phyloP scores from a whole-genome alignment of 2,329 filamentous ascomycete genomes.

The Calonectria hongkongensis region DNA sequence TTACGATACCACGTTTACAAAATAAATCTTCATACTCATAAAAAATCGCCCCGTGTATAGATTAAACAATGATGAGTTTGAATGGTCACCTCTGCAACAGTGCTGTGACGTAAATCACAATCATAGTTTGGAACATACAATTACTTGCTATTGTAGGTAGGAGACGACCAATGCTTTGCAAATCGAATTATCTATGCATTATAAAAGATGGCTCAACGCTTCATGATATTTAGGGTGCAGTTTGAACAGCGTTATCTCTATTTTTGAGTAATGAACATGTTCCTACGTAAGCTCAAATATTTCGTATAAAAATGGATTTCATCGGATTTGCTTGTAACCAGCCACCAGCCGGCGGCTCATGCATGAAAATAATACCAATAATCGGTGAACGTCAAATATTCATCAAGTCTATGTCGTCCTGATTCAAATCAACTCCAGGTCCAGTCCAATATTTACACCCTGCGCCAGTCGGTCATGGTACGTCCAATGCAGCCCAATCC shows the following conservation, averaged over 20 bases:
- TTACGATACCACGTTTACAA: too few species aligned
- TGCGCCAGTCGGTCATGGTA: slow-evolving; percentile 97
- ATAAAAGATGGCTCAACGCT: neutral
- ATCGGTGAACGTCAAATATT: slow-evolving; percentile 39
- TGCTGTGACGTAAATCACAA: too few species aligned
- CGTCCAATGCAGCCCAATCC: slow-evolving; percentile 93
- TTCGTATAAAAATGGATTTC: slow-evolving; percentile 1
- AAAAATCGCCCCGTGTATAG: too few species aligned
- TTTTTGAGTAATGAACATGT: neutral
- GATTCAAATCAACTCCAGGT: slow-evolving; percentile 38
- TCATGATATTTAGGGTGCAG: neutral
- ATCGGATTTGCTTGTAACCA: slow-evolving; percentile 8
- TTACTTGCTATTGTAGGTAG: too few species aligned
- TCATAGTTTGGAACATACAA: neutral
- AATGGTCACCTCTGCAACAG: neutral
- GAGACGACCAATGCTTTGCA: neutral
- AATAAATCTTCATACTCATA: too few species aligned
- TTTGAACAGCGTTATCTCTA: neutral
- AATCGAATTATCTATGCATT: too few species aligned
- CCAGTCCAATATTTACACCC: slow-evolving; percentile 65
- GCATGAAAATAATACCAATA: slow-evolving; percentile 7
- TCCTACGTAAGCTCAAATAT: neutral
- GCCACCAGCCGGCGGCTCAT: neutral
- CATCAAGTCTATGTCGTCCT: slow-evolving; percentile 47
- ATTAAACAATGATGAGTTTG: neutral